Percentiles rank a stretch among this genome's conserved stretches.
These are phyloP conservation scores for Yueomyces sp. DNA, from an alignment of 805 yeast genomes.

Conservation along the genomic window DNA sequence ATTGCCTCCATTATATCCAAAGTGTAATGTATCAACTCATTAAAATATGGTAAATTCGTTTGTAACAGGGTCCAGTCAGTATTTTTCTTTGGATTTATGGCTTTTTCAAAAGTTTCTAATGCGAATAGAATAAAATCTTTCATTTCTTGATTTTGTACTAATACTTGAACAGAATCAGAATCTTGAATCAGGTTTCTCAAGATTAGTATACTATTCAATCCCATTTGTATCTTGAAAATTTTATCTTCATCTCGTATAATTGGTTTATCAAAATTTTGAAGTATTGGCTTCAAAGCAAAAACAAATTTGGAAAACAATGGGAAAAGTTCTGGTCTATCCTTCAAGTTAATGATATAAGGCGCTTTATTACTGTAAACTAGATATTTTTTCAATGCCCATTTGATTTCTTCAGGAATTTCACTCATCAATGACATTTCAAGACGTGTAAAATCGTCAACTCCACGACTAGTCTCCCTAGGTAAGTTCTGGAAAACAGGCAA, in stretches of 20 bases:
- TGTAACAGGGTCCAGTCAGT: background rate
- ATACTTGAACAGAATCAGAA: constrained; percentile 62
- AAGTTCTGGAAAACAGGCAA: constrained; percentile 21
- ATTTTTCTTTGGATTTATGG: constrained; percentile 5
- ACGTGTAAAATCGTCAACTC: constrained; percentile 51
- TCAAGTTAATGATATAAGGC: constrained; percentile 36
- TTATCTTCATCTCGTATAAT: constrained; percentile 5
- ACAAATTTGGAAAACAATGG: constrained; percentile 27
- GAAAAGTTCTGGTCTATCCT: constrained; percentile 26
- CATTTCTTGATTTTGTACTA: constrained; percentile 42
- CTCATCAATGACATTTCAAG: constrained; percentile 58
- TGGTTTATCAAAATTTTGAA: constrained; percentile 15
- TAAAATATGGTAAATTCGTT: constrained; percentile 8
- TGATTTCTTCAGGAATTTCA: constrained; percentile 51
- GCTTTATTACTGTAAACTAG: constrained; percentile 29
- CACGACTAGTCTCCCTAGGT: constrained; percentile 30
- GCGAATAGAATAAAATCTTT: constrained; percentile 31
- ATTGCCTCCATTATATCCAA: constrained; percentile 77
- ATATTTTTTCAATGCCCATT: constrained; percentile 49
- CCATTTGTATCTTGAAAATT: constrained; percentile 14
- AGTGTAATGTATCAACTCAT: constrained; percentile 53
- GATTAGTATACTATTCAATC: constrained; percentile 34
- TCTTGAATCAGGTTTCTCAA: constrained; percentile 79
- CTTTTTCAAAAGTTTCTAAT: constrained; percentile 12
- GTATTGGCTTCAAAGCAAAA: constrained; percentile 10